Evolutionary conservation across 75 land plant genomes (phyloP).

Genomic region (Pseudotsuga menziesii): DNA sequence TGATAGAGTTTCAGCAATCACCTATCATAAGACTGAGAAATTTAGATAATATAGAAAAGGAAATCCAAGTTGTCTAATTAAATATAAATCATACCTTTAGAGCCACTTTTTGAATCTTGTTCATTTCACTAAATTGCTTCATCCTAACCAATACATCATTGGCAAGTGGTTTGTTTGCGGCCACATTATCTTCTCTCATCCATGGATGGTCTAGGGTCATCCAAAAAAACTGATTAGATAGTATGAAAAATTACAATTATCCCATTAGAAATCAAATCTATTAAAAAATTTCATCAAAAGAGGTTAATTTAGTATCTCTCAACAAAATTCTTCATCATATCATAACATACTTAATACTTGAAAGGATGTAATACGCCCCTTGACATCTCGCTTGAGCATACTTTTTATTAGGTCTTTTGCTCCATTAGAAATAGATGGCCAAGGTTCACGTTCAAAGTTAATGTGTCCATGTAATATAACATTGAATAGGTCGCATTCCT

Average conservation of each 20-base stretch:
- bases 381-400: conserved; percentile 67
- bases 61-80: neutral
- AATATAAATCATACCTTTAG: conserved; percentile 43
- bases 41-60: no score
- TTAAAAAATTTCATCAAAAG: no score
- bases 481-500: conserved; percentile 67
- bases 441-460: conserved; percentile 77
- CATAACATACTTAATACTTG: conserved; percentile 67
- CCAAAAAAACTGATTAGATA: no score
- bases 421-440: conserved; percentile 74
- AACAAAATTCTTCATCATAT: neutral
- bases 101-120: conserved; percentile 93
- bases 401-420: conserved; percentile 90
- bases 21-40: conserved; percentile 27
- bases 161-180: conserved; percentile 88
- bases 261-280: no score
- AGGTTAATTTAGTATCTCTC: no score
- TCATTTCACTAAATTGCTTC: conserved; percentile 98
- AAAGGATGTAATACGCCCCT: conserved; percentile 54
- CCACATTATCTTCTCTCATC: conserved; percentile 84
- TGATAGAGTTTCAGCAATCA: conserved; percentile 65
- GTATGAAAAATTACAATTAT: no score
- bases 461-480: conserved; percentile 59
- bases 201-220: conserved; percentile 80
- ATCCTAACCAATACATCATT: conserved; percentile 78